Base-by-base conservation (phyloP, 192 early-diverging fungal genomes). In the Phlyctochytrium arcticum region DNA sequence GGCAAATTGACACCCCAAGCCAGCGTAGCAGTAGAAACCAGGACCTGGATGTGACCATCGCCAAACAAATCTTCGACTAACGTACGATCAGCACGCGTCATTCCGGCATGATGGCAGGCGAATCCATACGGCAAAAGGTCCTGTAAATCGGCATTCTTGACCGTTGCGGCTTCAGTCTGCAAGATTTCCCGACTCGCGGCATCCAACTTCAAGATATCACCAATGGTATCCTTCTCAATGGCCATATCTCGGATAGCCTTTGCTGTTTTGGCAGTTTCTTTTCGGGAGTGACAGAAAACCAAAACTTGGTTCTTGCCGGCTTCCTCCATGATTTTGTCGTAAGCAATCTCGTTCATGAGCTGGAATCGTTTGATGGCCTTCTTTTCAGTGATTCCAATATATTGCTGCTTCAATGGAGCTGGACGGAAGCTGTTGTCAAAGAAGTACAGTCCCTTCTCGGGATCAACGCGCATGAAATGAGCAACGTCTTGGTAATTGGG, bases 1-100 rank as follows among this genome's bases (percentile, higher is more conserved):
- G 96, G 96, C 65, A 98, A 81, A 59, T 98, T 98, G 60, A 98
- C 96, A 82, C 96, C 96, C 96, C 96, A 98, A 37, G 96, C 96
- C 50, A 98, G 76, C 0, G 96, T 98, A 5, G 96, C 96, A 7
- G 96, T 98, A 15, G 93, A 96, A 37, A 92, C 91, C 31, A 98
- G 81, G 6, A 98, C 92, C 70, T 92, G 88, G 54, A 98, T 79
- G 59, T 93, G 91, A 2, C 92, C 89, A 57, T 90, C 92, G 15
- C 80, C 85, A 74, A 96, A 98, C 77, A 98, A 67, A 32, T 96
- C 92, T 69, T 98, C 96, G 1, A 96, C 90, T 26, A 91, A 69
- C n/a, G 87, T 89, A 62, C 95, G 90, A 74, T 98, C 96, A 29
- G 87, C 75, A 54, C 93, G 87, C 19, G 76, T 76, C 94, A 98